A percentile compares a stretch with the other conserved stretches of the same genome.
Evolutionary conservation across 2,329 filamentous ascomycete species (phyloP).

Genomic region (Aurifilum marmelostoma): DNA sequence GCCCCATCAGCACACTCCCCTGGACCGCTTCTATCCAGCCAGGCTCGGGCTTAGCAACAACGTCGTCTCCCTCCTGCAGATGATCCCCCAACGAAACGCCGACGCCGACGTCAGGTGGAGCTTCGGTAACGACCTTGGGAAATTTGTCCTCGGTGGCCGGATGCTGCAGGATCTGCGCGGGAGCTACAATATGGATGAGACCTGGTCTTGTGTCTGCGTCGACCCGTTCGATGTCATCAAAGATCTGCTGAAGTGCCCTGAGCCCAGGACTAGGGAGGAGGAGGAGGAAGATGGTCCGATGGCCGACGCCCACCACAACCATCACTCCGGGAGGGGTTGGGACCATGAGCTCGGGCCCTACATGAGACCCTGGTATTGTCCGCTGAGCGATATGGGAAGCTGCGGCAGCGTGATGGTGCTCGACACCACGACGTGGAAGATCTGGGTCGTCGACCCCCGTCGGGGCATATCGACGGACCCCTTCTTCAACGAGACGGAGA

Average conservation of each 20-base stretch:
- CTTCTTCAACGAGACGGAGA: background rate
- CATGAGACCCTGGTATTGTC: constrained; percentile 8
- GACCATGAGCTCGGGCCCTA: background rate
- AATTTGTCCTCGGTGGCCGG: background rate
- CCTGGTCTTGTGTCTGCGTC: background rate
- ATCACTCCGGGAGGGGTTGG: background rate
- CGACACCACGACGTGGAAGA: constrained; percentile 5
- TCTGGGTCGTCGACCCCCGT: constrained; percentile 5
- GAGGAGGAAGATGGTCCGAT: background rate
- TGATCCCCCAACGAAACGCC: background rate
- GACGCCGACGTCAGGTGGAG: background rate
- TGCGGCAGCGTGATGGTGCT: constrained; percentile 4
- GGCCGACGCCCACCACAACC: no score
- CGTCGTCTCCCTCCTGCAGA: background rate
- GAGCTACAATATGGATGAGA: background rate
- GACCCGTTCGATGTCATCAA: background rate
- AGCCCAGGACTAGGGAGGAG: no score
- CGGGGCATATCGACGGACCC: background rate
- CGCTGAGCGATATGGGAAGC: background rate
- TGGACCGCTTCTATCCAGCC: background rate
- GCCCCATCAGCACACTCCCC: background rate
- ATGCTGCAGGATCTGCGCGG: background rate
- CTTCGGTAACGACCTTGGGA: background rate
- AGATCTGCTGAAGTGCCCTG: background rate
- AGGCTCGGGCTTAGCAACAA: background rate